A percentile compares a stretch with the other conserved stretches of the same genome.
phyloP scores from a whole-genome alignment of 129 eudicot genomes.

The Apium graveolens region DNA sequence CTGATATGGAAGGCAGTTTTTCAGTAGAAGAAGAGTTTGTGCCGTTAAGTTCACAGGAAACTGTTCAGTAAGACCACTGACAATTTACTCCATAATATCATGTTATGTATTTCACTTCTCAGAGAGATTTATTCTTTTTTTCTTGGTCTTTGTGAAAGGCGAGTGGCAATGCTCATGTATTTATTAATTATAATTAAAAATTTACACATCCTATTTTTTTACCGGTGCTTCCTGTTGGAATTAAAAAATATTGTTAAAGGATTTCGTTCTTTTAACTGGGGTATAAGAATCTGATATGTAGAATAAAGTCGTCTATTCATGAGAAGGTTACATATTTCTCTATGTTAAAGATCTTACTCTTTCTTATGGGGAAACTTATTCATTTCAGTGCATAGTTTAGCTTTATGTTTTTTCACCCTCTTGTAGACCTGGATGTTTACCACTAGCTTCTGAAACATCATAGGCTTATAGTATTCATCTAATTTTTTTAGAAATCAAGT shows the following conservation, averaged over 20 bases:
- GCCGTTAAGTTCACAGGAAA: conserved; percentile 16
- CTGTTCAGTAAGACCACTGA: conserved; percentile 30
- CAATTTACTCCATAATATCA: not conserved
- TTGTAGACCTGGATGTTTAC: not conserved
- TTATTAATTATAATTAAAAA: not conserved
- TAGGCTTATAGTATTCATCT: not conserved
- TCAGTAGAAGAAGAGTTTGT: conserved; percentile 23
- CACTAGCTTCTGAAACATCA: not conserved
- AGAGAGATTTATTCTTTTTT: not conserved
- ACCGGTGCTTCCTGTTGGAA: not conserved
- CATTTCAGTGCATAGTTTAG: not conserved
- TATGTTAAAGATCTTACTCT: not conserved
- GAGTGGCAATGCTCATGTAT: not conserved
- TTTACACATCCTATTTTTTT: not conserved
- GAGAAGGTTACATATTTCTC: not conserved
- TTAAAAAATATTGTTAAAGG: not conserved
- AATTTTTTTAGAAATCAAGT: not conserved
- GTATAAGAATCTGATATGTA: not conserved
- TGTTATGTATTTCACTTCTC: not conserved
- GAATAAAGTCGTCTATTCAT: not conserved
- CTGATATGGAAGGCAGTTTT: conserved; percentile 40
- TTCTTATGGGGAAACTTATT: not conserved
- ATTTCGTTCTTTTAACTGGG: not conserved
- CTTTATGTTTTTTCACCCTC: not conserved
- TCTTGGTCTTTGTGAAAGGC: not conserved